Evolutionary conservation across 2,329 filamentous ascomycete genomes (phyloP), one percentile per base, ranked within the genome.

Genomic region (Cladosporium sphaerospermum): DNA sequence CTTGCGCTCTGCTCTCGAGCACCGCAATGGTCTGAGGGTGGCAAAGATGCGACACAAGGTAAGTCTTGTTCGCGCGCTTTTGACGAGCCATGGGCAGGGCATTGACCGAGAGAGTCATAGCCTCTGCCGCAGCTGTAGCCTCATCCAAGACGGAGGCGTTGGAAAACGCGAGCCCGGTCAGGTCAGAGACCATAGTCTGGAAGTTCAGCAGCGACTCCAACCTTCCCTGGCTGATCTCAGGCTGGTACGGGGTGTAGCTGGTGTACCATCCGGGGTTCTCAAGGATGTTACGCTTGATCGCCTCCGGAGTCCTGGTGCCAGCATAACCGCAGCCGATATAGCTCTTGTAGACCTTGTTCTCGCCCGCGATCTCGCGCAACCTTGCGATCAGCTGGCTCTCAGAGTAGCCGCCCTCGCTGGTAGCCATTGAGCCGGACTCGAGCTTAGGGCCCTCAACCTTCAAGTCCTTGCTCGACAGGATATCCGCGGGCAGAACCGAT

Each of bases 181-280:
- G 76, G 67, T 96, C 92, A 2, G 85, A 84, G 8, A 95, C 86
- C 75, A 97, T 78, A 14, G 92, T 97, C 76, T 97, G 92, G 75
- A 90, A 97, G 77, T 97, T 97, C 58, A 97, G 77, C 51, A 97
- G 76, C 5, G 89, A 95, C 77, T 96, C 89, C 57, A 97, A 73
- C 52, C 92, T 84, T 34, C 92, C 92, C 73, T 97, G 92, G 69
- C 90, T 96, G 75, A 97, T 96, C 74, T 97, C 92, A 2, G 92
- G 87, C 74, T 97, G 92, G 72, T 96, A 97, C 13, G 92, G 92
- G 0, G 92, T 96, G 71, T 97, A 96, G 73, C 90, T 96, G 39
- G 92, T 97, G 71, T 97, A 97, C 92, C 92, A 97, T 9, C 85
- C 90, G 4, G 92, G 92, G 69, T 87, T 92, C 77, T 97, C 90